Percentiles rank a stretch among this genome's conserved stretches.
Conservation (phyloP, 116 monocot species). For the Cymodocea nodosa region DNA sequence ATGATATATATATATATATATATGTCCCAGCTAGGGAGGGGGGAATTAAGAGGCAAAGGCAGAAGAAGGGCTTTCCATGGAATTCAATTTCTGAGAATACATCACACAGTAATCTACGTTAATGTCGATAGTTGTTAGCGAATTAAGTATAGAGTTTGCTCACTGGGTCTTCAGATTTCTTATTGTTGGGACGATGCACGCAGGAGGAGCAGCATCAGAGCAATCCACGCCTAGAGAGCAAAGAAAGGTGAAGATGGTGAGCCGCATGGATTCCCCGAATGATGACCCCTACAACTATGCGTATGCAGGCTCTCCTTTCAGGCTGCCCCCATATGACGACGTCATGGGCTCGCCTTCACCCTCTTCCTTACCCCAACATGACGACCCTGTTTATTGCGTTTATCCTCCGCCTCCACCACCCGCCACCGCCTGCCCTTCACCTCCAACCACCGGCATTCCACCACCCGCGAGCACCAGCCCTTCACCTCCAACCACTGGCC, state of each 20-base stretch:
- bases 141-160: too few relatives aligned
- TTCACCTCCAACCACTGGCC: not conserved
- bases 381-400: conserved; percentile 3
- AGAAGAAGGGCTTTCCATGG: too few relatives aligned
- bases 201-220: not conserved
- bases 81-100: not conserved
- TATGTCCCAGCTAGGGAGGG: too few relatives aligned
- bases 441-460: not conserved
- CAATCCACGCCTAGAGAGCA: not conserved
- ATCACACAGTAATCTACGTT: not conserved
- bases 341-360: conserved; percentile 8
- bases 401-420: conserved; percentile 8
- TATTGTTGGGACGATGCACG: too few relatives aligned
- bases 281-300: conserved; percentile 4
- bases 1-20: not conserved
- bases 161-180: too few relatives aligned
- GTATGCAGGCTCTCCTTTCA: conserved; percentile 9
- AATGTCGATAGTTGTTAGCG: too few relatives aligned
- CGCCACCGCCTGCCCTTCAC: not conserved
- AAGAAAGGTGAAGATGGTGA: not conserved
- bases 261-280: not conserved
- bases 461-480: conserved; percentile 5
- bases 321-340: conserved; percentile 7
- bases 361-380: not conserved
- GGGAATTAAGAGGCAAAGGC: too few relatives aligned